Evolutionary conservation across 1,139 yeast genomes (phyloP), one percentile per base, ranked within the genome.

Genomic region (Debaryomycetaceae sp.): DNA sequence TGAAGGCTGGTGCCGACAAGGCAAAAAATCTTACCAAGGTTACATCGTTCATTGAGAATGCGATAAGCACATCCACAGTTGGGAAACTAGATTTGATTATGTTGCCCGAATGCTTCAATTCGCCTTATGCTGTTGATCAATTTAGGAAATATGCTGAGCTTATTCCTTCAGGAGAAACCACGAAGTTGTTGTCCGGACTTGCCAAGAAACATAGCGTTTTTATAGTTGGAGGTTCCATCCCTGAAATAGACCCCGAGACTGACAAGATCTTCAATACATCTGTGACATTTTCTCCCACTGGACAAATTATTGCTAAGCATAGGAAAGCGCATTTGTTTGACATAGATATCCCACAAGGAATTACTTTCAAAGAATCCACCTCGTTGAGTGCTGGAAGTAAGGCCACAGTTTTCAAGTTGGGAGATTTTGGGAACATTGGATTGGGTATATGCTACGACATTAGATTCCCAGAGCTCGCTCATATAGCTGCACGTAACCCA

Each of bases 31-130:
- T 83, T 46, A 52, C 63, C 36, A 78, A 79, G 49, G 85, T 79
- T 0, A 64, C 70, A 30, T 63, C 63, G 17, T 73, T 65, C 47
- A 70, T 80, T 31, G 70, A 67, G 33, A 68, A 67, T 28, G 87
- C 88, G 3, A 60, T 79, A 17, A 43, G 52, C 3, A 65, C 72
- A 37, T 68, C 81, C 29, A 78, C 79, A 28, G 66, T 70, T 31
- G 61, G 61, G 2, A 58, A 56, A 36, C 47, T 83, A 14, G 85
- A 83, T 48, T 63, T 82, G 43, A 75, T 85, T n/a, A 83, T 85
- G 59, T 67, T 85, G 37, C 94, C 94, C 5, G 98, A 92, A 65
- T 91, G 97, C 65, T 92, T 91, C 77, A 91, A 91, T 61, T 86
- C 97, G 1, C 98, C 98, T 5, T 92, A 92, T 56, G 83, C 95